These are phyloP conservation scores for Candida smagusa DNA, from an alignment of 1,139 yeast genomes.

Conservation along the genomic window DNA sequence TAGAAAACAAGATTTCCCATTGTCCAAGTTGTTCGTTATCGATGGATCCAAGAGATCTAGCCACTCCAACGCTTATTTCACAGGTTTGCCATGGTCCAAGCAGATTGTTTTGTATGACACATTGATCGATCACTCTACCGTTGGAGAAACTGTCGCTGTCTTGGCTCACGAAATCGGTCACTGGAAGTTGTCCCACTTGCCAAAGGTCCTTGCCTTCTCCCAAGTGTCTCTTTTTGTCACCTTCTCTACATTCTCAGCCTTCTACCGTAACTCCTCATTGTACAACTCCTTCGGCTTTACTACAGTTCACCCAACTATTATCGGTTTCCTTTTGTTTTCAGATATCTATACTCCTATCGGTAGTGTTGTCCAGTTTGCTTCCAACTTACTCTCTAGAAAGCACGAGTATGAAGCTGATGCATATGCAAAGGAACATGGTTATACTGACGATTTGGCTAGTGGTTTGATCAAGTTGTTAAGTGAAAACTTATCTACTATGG, in stretches of 20 bases:
- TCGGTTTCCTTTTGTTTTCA: slow-evolving; percentile 75
- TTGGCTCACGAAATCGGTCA: slow-evolving; percentile 97
- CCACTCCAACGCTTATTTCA: slow-evolving; percentile 94
- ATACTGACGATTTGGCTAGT: slow-evolving; percentile 61
- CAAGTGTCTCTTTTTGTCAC: slow-evolving; percentile 64
- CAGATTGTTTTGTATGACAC: slow-evolving; percentile 93
- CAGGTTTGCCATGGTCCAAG: slow-evolving; percentile 95
- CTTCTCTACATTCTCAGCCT: slow-evolving; percentile 73
- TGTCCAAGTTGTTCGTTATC: slow-evolving; percentile 76
- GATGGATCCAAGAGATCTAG: slow-evolving; percentile 96
- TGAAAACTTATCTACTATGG: slow-evolving; percentile 78
- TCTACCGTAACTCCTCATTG: slow-evolving; percentile 74
- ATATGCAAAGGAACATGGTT: slow-evolving; percentile 74
- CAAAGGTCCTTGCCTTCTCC: slow-evolving; percentile 61
- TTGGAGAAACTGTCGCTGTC: slow-evolving; percentile 85
- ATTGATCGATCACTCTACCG: slow-evolving; percentile 72
- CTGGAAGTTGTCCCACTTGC: slow-evolving; percentile 87
- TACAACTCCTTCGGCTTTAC: slow-evolving; percentile 77
- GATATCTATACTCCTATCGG: slow-evolving; percentile 79
- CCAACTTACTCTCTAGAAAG: slow-evolving; percentile 72
- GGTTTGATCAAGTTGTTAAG: slow-evolving; percentile 74
- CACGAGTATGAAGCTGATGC: slow-evolving; percentile 93
- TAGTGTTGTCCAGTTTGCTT: slow-evolving; percentile 59
- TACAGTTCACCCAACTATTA: slow-evolving; percentile 60
- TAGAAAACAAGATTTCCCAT: slow-evolving; percentile 72